phyloP scores from a whole-genome alignment of 1,139 yeast species.

The Hemisphaericaspora xylanilytica region DNA sequence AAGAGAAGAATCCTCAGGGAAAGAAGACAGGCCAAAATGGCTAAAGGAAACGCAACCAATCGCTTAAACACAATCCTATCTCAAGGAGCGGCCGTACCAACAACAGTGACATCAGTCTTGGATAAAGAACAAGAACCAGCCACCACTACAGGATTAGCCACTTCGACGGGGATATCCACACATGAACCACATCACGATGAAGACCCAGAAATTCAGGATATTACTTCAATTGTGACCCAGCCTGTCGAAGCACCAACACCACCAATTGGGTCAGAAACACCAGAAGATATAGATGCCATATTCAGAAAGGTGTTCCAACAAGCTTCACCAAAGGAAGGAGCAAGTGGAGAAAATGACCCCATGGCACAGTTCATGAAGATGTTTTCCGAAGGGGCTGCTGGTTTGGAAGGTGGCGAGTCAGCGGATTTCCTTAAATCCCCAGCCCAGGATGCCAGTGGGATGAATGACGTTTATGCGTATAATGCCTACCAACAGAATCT shows the following conservation, averaged over 20 bases:
- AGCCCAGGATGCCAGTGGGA: constrained; percentile 19
- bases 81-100: constrained; percentile 42
- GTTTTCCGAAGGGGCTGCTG: constrained; percentile 13
- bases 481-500: constrained; percentile 32
- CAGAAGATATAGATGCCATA: constrained; percentile 33
- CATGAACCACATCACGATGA: constrained; percentile 18
- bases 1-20: constrained; percentile 62
- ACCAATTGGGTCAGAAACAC: constrained; percentile 10
- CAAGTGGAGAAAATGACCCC: constrained; percentile 20
- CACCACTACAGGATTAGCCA: constrained; percentile 7
- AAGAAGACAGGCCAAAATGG: constrained; percentile 68
- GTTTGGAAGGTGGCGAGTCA: constrained; percentile 3
- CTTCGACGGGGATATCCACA: constrained; percentile 2
- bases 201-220: constrained; percentile 35
- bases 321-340: constrained; percentile 6
- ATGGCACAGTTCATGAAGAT: constrained; percentile 35
- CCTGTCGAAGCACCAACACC: constrained; percentile 12
- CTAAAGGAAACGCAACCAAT: constrained; percentile 53
- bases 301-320: constrained; percentile 28
- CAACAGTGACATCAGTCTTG: constrained; percentile 34
- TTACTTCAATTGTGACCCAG: constrained; percentile 12
- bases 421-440: constrained; percentile 7
- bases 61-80: constrained; percentile 50
- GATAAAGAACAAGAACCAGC: constrained; percentile 21
- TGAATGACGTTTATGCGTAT: constrained; percentile 30